Conservation (phyloP, 805 yeast species). For the Hanseniaspora lindneri region DNA sequence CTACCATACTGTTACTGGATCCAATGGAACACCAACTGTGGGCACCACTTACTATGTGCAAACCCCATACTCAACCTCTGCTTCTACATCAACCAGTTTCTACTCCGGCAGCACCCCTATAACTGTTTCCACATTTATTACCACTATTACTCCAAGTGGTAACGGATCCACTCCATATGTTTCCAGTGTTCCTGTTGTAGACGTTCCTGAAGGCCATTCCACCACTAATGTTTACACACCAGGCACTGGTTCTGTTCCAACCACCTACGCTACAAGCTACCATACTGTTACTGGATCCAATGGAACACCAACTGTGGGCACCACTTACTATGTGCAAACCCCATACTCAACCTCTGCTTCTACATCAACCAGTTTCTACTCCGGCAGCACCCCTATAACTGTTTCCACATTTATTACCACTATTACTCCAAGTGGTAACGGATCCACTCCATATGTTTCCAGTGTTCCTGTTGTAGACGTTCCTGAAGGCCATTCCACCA, state of each 20-base stretch:
- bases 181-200: background rate
- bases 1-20: background rate
- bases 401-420: background rate
- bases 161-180: background rate
- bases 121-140: background rate
- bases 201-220: background rate
- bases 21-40: background rate
- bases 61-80: constrained; percentile 16
- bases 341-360: constrained; percentile 12
- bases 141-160: background rate
- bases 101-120: background rate
- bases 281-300: background rate
- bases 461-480: background rate
- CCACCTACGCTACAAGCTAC: background rate
- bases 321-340: constrained; percentile 17
- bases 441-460: background rate
- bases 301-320: constrained; percentile 16
- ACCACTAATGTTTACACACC: background rate
- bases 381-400: background rate
- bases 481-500: background rate
- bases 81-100: background rate
- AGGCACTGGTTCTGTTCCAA: background rate
- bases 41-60: background rate
- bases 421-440: background rate
- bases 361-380: background rate